A percentile compares a stretch with the other conserved stretches of the same genome.
These are phyloP conservation scores for Sistotremastrum suecicum DNA, from an alignment of 768 basidiomycete genomes.

Conservation along the genomic window DNA sequence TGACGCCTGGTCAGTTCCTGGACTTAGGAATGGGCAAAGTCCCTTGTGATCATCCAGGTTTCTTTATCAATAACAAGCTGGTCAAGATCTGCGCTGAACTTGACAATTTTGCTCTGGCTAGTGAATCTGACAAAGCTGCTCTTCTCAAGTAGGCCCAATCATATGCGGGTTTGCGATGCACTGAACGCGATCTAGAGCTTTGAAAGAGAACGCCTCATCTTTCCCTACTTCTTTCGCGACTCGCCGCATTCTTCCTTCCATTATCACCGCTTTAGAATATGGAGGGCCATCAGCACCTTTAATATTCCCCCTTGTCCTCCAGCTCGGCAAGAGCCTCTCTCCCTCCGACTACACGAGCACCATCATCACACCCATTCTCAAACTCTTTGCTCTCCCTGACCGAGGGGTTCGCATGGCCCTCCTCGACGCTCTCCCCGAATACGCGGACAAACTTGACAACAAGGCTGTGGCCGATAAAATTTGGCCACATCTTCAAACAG, in stretches of 20 bases:
- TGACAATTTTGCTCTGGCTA: constrained; percentile 69
- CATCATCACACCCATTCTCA: constrained; percentile 68
- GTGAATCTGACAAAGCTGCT: constrained; percentile 63
- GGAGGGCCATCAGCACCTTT: constrained; percentile 63
- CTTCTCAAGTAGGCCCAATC: constrained; percentile 44
- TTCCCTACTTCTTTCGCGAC: constrained; percentile 81
- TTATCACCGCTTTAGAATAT: constrained; percentile 64
- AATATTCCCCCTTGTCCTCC: constrained; percentile 75
- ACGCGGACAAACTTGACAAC: constrained; percentile 77
- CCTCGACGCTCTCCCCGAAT: constrained; percentile 72
- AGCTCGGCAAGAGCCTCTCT: constrained; percentile 58
- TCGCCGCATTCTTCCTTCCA: constrained; percentile 76
- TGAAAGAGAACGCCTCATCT: constrained; percentile 66
- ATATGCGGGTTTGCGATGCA: neutral
- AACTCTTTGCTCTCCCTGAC: constrained; percentile 80
- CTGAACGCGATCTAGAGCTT: constrained; percentile 31
- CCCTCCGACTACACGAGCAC: constrained; percentile 54
- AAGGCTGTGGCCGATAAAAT: constrained; percentile 76
- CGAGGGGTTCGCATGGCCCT: constrained; percentile 90
- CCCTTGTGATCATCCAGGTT: constrained; percentile 44
- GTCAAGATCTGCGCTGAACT: constrained; percentile 76
- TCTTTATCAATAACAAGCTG: constrained; percentile 71
- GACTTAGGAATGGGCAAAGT: constrained; percentile 66
- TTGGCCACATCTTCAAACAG: constrained; percentile 91
- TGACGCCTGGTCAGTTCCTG: constrained; percentile 65